phyloP scores from a whole-genome alignment of 2,329 filamentous ascomycete genomes.

The Penicillium sp. region DNA sequence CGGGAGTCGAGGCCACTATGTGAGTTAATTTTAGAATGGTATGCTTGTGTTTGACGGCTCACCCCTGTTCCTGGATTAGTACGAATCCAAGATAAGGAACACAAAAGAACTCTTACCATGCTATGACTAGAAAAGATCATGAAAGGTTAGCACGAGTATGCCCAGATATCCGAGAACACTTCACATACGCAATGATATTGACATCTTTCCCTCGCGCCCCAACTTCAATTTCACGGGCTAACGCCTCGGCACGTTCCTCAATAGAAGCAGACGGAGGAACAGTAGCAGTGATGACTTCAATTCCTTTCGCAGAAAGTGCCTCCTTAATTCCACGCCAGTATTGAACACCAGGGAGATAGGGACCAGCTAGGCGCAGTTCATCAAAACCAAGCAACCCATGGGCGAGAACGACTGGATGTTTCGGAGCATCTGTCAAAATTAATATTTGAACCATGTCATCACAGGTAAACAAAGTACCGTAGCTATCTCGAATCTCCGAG shows the following conservation, averaged over 20 bases:
- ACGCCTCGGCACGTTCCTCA: conserved; percentile 56
- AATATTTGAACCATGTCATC: not conserved
- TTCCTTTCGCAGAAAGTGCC: conserved; percentile 55
- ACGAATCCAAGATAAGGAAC: not conserved
- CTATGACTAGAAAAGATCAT: conserved; percentile 40
- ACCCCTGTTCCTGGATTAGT: conserved; percentile 32
- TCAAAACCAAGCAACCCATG: conserved; percentile 69
- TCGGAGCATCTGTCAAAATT: conserved; percentile 42
- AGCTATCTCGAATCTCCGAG: conserved; percentile 58
- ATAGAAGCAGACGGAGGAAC: conserved; percentile 63
- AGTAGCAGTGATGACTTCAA: conserved; percentile 62
- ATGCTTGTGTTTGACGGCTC: conserved; percentile 15
- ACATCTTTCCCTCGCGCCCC: conserved; percentile 59
- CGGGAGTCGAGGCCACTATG: conserved; percentile 62
- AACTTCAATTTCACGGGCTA: conserved; percentile 54
- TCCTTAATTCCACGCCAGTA: conserved; percentile 67
- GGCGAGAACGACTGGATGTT: conserved; percentile 62
- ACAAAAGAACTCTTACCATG: conserved; percentile 40
- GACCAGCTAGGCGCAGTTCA: conserved; percentile 58
- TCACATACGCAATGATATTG: conserved; percentile 63
- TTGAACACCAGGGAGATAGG: conserved; percentile 57
- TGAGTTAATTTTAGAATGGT: conserved; percentile 9
- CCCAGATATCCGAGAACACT: not conserved
- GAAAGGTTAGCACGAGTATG: not conserved
- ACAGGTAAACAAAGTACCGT: conserved; percentile 44